These are phyloP conservation scores for Amanita muscaria DNA, from an alignment of 768 basidiomycete species.

Conservation along the genomic window DNA sequence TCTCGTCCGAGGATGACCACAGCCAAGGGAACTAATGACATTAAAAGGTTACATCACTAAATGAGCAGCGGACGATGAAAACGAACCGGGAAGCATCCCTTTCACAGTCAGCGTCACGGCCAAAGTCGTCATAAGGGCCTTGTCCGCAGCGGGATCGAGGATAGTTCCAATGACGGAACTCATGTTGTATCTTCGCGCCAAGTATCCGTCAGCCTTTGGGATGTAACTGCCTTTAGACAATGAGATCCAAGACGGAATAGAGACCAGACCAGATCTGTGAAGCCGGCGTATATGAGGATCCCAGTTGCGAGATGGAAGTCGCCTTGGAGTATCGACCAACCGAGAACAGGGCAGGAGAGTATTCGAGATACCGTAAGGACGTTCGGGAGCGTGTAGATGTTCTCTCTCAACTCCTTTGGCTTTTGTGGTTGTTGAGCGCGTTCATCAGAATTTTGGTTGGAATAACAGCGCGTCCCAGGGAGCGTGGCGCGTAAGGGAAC, in stretches of 20 bases:
- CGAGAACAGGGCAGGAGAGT: constrained; percentile 82
- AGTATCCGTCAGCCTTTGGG: constrained; percentile 77
- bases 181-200: constrained; percentile 84
- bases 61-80: not conserved
- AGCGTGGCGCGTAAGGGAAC: not conserved
- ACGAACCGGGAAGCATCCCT: constrained; percentile 73
- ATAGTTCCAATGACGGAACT: constrained; percentile 90
- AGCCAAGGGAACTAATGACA: constrained; percentile 58
- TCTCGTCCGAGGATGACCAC: constrained; percentile 86
- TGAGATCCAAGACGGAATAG: constrained; percentile 2
- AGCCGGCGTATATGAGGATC: constrained; percentile 83
- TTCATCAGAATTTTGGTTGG: not conserved
- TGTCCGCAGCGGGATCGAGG: constrained; percentile 96
- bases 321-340: constrained; percentile 78
- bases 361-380: constrained; percentile 83
- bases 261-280: constrained; percentile 76
- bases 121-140: constrained; percentile 89
- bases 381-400: constrained; percentile 94
- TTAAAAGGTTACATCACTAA: constrained; percentile 4
- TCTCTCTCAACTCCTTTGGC: constrained; percentile 42
- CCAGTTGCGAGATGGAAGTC: constrained; percentile 76
- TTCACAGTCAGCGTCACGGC: constrained; percentile 80
- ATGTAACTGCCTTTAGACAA: constrained; percentile 4
- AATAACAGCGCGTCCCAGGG: not conserved
- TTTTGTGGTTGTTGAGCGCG: constrained; percentile 1